These are phyloP conservation scores for Phylloporus arenicola DNA, from an alignment of 768 basidiomycete species.

Conservation along the genomic window DNA sequence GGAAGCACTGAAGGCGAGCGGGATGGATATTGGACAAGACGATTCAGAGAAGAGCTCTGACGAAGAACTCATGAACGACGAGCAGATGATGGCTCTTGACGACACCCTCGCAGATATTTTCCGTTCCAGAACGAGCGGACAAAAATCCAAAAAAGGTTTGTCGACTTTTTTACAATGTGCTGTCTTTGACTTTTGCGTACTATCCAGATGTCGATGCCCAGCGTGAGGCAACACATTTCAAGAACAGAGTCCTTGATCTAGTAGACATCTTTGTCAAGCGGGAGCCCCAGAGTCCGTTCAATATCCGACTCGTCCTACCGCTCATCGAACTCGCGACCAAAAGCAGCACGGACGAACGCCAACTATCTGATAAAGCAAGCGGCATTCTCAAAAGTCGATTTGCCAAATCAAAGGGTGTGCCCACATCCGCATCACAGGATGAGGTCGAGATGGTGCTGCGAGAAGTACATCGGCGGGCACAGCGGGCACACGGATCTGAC, in stretches of 20 bases:
- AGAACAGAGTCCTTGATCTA: constrained; percentile 93
- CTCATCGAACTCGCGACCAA: constrained; percentile 69
- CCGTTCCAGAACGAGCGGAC: constrained; percentile 56
- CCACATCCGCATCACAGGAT: constrained; percentile 28
- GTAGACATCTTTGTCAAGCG: constrained; percentile 79
- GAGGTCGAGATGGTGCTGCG: constrained; percentile 45
- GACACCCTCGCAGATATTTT: constrained; percentile 88
- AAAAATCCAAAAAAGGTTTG: constrained; percentile 63
- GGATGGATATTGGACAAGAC: constrained; percentile 48
- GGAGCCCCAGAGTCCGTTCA: constrained; percentile 66
- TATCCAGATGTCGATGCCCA: constrained; percentile 58
- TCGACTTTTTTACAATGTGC: not conserved
- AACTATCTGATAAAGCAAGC: constrained; percentile 83
- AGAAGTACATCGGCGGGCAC: constrained; percentile 68
- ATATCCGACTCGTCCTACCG: constrained; percentile 65
- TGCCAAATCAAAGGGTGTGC: constrained; percentile 66
- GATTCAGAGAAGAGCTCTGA: constrained; percentile 48
- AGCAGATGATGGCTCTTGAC: constrained; percentile 97
- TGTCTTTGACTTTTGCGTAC: not conserved
- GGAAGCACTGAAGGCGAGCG: constrained; percentile 53
- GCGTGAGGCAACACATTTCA: constrained; percentile 91
- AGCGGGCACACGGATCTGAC: constrained; percentile 57
- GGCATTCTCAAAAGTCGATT: constrained; percentile 73
- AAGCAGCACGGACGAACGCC: constrained; percentile 70
- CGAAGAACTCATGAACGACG: constrained; percentile 85